These are phyloP conservation scores for Albifimbria verrucaria DNA, from an alignment of 2,329 filamentous ascomycete species.

Conservation along the genomic window DNA sequence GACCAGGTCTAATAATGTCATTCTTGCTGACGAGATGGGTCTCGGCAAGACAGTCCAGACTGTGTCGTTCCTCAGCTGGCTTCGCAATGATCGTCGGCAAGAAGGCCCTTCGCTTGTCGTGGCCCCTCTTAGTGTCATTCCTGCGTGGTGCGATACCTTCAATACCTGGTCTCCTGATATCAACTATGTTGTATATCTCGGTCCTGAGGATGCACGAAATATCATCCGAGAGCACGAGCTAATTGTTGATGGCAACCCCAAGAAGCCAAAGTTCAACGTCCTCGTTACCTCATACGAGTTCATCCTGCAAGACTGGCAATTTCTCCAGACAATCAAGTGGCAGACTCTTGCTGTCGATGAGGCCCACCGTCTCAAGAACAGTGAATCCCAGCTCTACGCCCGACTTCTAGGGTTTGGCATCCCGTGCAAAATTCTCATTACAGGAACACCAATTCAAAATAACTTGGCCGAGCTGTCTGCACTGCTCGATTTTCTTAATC, in stretches of 20 bases:
- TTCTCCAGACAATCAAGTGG: constrained; percentile 91
- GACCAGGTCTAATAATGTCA: constrained; percentile 91
- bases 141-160: constrained; percentile 97
- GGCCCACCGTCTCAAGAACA: constrained; percentile 94
- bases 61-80: constrained; percentile 94
- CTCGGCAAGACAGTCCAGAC: constrained; percentile 98
- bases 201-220: constrained; percentile 78
- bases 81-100: constrained; percentile 83
- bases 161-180: constrained; percentile 93
- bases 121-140: constrained; percentile 95
- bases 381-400: constrained; percentile 87
- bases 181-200: constrained; percentile 96
- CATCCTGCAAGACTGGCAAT: constrained; percentile 79
- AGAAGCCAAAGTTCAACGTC: constrained; percentile 95
- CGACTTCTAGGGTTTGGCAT: constrained; percentile 83
- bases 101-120: constrained; percentile 95
- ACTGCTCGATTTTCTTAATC: constrained; percentile 93
- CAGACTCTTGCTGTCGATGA: constrained; percentile 96
- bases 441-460: constrained; percentile 96
- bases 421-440: constrained; percentile 88
- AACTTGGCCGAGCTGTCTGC: constrained; percentile 90
- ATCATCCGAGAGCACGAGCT: constrained; percentile 91
- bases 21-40: constrained; percentile 97
- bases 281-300: constrained; percentile 97
- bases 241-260: constrained; percentile 78